These are phyloP conservation scores for Paracamarosporium sp. DNA, from an alignment of 2,329 filamentous ascomycete genomes.

Conservation along the genomic window DNA sequence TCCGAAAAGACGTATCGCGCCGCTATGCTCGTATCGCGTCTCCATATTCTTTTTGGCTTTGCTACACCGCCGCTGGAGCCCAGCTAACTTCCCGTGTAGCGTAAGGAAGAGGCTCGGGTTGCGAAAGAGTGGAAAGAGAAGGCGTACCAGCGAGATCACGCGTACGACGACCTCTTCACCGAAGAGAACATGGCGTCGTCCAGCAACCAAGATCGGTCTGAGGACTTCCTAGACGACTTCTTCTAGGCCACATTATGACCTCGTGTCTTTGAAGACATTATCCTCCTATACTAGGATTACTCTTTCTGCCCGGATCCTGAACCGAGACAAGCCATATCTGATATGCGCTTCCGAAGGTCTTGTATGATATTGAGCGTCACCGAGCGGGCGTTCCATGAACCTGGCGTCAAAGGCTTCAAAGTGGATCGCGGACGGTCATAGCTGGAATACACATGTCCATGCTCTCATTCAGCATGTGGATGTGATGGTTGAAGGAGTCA, in stretches of 20 bases:
- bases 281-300: background rate
- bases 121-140: conserved; percentile 84
- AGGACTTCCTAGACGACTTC: conserved; percentile 88
- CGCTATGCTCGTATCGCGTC: background rate
- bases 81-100: conserved; percentile 54
- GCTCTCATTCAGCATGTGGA: conserved; percentile 76
- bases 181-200: conserved; percentile 78
- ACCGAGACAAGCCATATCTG: background rate
- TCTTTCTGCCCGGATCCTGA: background rate
- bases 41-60: background rate
- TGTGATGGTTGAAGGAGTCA: conserved; percentile 71
- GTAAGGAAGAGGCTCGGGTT: conserved; percentile 76
- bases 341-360: background rate
- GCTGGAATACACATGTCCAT: conserved; percentile 67
- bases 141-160: conserved; percentile 96
- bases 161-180: conserved; percentile 89
- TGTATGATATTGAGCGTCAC: conserved; percentile 6
- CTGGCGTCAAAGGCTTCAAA: conserved; percentile 13
- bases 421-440: conserved; percentile 37
- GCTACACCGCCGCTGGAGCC: background rate
- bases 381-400: background rate
- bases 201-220: conserved; percentile 84
- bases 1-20: too few relatives aligned
- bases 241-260: conserved; percentile 24
- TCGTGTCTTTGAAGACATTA: too few relatives aligned